Base-by-base conservation (phyloP, 148 eudicot species). In the Dianthus caryophyllus region DNA sequence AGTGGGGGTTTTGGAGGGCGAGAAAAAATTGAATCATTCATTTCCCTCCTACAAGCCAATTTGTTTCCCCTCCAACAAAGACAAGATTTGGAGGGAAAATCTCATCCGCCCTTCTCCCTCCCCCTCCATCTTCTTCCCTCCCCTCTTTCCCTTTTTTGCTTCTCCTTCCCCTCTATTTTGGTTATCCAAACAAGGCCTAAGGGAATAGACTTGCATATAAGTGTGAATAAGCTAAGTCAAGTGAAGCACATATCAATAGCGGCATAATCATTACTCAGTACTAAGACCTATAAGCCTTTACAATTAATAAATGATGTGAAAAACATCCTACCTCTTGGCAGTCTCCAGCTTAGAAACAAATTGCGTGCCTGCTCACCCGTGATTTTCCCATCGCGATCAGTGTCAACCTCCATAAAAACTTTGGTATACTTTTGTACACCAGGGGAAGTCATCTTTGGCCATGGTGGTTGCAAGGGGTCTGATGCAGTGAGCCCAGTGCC, bases 381-480 rank as follows among this genome's bases (percentile, higher is more conserved):
- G 64, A 94, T 86, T 80, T 82, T 94, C 72, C 99, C 97, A 84
- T 94, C 99, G 67, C 96, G 83, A 69, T 94, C 97, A 41, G 80
- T 74, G 72, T 94, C 99, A 54, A 90, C 97, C 69, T 94, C 99
- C 83, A 82, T 69, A 69, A 94, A 94, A 38, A 94, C 97, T 81
- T 90, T 94, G 51, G 78, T 74, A 81, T 94, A 94, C 72, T 88
- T 94, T 61, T 90, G 97, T 76, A 94, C 73, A 59, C 97, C 86
- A 70, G 97, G 76, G 48, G 86, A 79, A 26, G 90, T 88, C 96
- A 94, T 90, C 81, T 90, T 94, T 65, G 99, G 99, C 97, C 99
- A 94, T 33, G 95, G 78, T 65, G 70, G 75, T 64, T 83, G 88
- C 36, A 86, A 53, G 58, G 83, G 88, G 71, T 81, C 84, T 39